phyloP scores from a whole-genome alignment of 257 asterid genomes.

The Nicotiana otophora region DNA sequence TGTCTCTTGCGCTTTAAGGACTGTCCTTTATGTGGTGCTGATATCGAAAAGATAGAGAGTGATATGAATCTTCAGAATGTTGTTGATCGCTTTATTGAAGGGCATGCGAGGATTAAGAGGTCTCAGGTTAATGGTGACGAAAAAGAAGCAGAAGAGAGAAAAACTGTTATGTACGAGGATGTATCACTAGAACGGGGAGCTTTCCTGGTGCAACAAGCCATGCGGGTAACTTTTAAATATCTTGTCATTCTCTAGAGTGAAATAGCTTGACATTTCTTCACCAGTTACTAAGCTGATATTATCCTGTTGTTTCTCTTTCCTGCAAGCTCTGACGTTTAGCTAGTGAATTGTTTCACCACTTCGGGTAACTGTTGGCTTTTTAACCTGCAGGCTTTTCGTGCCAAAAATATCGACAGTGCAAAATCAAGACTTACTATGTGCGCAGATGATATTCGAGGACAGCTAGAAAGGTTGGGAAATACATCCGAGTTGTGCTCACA shows the following conservation, averaged over 20 bases:
- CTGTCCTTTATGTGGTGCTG: constrained; percentile 96
- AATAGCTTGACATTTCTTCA: not conserved
- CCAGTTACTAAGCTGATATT: not conserved
- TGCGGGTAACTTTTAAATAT: constrained; percentile 58
- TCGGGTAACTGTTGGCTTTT: constrained; percentile 8
- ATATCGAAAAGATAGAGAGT: constrained; percentile 77
- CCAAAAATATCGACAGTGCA: constrained; percentile 83
- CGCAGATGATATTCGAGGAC: constrained; percentile 81
- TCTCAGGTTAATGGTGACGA: constrained; percentile 52
- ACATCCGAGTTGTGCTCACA: constrained; percentile 88
- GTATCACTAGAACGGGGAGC: constrained; percentile 87
- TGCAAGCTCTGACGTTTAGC: not conserved
- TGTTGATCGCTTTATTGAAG: constrained; percentile 92
- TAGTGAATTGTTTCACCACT: not conserved
- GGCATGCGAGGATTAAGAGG: constrained; percentile 95
- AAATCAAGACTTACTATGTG: constrained; percentile 80
- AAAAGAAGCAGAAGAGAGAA: constrained; percentile 48
- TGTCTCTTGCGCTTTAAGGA: constrained; percentile 81
- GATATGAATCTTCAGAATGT: constrained; percentile 68
- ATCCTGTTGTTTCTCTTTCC: not conserved
- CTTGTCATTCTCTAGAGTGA: not conserved
- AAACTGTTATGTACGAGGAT: constrained; percentile 78
- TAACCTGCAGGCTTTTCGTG: constrained; percentile 76
- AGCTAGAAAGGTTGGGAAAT: constrained; percentile 56
- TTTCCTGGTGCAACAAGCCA: constrained; percentile 95